phyloP scores from a whole-genome alignment of 768 basidiomycete species.

The Hortiboletus campestris region DNA sequence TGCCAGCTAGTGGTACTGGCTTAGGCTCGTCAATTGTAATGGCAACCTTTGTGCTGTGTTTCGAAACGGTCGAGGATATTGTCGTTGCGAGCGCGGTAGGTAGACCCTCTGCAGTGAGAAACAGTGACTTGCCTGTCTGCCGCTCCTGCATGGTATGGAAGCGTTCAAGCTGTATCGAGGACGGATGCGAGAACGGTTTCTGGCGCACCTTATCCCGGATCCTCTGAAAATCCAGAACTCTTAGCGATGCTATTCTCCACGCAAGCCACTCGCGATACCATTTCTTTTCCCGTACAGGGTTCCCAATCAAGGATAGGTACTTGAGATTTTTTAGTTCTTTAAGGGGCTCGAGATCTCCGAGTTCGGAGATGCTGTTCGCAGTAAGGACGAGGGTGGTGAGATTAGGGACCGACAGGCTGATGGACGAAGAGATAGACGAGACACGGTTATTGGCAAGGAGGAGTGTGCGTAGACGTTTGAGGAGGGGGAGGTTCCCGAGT shows the following conservation, averaged over 20 bases:
- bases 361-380: conserved; percentile 75
- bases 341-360: conserved; percentile 83
- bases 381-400: conserved; percentile 80
- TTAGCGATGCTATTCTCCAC: conserved; percentile 80
- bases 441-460: conserved; percentile 90
- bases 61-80: conserved; percentile 70
- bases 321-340: conserved; percentile 72
- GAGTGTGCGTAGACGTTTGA: conserved; percentile 80
- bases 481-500: conserved; percentile 82
- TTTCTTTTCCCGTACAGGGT: conserved; percentile 87
- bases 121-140: conserved; percentile 66
- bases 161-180: conserved; percentile 28
- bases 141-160: conserved; percentile 61
- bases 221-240: conserved; percentile 94
- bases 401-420: conserved; percentile 82
- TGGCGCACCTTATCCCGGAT: conserved; percentile 88
- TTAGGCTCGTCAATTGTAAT: conserved; percentile 81
- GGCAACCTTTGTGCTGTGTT: conserved; percentile 56
- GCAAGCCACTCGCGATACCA: conserved; percentile 97
- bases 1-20: conserved; percentile 49
- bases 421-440: conserved; percentile 75
- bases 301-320: conserved; percentile 75
- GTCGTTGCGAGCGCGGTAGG: conserved; percentile 79
- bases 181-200: conserved; percentile 27
- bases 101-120: conserved; percentile 76